Percentiles rank a stretch among this genome's conserved stretches.
phyloP scores from a whole-genome alignment of 441 rosid genomes.

The Heliophila coronopifolia region DNA sequence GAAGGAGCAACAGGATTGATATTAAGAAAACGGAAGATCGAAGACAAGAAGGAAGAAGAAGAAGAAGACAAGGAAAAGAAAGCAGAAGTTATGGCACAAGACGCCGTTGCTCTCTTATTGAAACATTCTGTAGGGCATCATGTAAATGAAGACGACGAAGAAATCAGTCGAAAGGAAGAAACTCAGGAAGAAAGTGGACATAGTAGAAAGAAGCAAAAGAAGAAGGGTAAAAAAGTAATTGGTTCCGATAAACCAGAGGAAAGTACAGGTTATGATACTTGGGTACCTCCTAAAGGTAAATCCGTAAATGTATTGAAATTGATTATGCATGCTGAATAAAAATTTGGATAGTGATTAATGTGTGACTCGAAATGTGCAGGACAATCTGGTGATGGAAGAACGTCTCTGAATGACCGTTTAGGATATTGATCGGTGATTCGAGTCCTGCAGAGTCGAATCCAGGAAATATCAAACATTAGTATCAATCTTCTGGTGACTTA shows the following conservation, averaged over 20 bases:
- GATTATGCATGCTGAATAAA: not conserved
- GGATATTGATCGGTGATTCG: slow-evolving; percentile 58
- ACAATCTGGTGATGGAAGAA: slow-evolving; percentile 94
- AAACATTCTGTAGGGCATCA: slow-evolving; percentile 71
- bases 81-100: slow-evolving; percentile 57
- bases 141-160: slow-evolving; percentile 42
- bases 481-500: too few relatives aligned
- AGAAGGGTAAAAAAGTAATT: slow-evolving; percentile 55
- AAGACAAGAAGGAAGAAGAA: slow-evolving; percentile 32
- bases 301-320: not conserved
- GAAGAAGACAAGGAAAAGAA: slow-evolving; percentile 34
- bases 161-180: slow-evolving; percentile 29
- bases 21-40: slow-evolving; percentile 64
- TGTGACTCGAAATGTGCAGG: slow-evolving; percentile 40
- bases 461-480: too few relatives aligned
- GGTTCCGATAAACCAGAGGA: slow-evolving; percentile 71
- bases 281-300: slow-evolving; percentile 97
- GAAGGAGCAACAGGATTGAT: slow-evolving; percentile 77
- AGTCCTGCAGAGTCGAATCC: too few relatives aligned
- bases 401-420: slow-evolving; percentile 70
- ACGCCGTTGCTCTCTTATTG: slow-evolving; percentile 79
- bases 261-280: slow-evolving; percentile 53
- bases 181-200: slow-evolving; percentile 18
- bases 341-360: not conserved
- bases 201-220: slow-evolving; percentile 39